phyloP scores from a whole-genome alignment of 345 rosid genomes.

The Rhodamnia argentea region DNA sequence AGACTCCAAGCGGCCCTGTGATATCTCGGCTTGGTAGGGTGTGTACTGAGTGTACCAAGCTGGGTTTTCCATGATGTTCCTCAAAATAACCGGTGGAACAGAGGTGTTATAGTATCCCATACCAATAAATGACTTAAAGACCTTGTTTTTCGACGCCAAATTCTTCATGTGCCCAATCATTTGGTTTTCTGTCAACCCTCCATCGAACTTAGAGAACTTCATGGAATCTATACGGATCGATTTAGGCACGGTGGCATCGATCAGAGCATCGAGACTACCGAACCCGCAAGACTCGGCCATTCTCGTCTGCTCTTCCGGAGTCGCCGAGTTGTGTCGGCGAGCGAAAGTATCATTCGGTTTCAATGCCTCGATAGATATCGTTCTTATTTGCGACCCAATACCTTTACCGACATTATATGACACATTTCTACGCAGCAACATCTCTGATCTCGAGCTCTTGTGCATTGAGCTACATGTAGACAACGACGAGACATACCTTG shows the following conservation, averaged over 20 bases:
- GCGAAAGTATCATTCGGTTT: conserved; percentile 72
- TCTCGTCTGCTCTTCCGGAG: conserved; percentile 71
- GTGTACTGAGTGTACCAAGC: conserved; percentile 99
- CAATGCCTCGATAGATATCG: conserved; percentile 68
- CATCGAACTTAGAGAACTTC: conserved; percentile 84
- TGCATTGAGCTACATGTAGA: conserved; percentile 29
- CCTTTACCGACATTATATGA: conserved; percentile 20
- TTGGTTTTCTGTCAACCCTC: conserved; percentile 79
- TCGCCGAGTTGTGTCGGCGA: conserved; percentile 93
- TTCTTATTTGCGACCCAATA: conserved; percentile 26
- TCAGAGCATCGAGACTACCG: conserved; percentile 49
- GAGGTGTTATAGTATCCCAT: conserved; percentile 91
- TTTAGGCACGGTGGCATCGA: conserved; percentile 93
- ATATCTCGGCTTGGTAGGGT: conserved; percentile 96
- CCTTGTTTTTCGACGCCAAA: conserved; percentile 74
- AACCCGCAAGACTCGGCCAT: conserved; percentile 76
- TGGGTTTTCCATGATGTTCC: conserved; percentile 94
- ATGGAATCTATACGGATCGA: conserved; percentile 81
- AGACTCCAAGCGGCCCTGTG: conserved; percentile 89
- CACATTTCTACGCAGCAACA: background rate
- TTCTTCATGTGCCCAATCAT: conserved; percentile 71
- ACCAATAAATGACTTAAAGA: conserved; percentile 78
- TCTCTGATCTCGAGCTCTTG: conserved; percentile 1
- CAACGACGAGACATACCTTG: conserved; percentile 71
- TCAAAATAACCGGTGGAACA: conserved; percentile 88